These are phyloP conservation scores for Psophocarpus tetragonolobus DNA, from an alignment of 306 rosid species.

Conservation along the genomic window DNA sequence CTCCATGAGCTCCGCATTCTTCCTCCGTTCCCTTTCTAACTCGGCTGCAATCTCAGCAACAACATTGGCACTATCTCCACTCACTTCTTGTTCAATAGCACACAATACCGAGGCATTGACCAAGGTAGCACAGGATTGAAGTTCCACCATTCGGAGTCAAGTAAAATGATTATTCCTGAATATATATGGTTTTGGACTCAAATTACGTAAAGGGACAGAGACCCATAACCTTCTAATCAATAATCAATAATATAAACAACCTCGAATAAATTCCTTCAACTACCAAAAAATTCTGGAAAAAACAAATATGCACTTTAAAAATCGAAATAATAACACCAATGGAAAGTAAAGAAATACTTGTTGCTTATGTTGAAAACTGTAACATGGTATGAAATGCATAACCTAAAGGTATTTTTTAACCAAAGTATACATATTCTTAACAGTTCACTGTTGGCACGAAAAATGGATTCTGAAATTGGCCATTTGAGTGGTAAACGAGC, in stretches of 20 bases:
- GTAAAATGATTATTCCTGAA: conserved; percentile 1
- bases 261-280: conserved; percentile 22
- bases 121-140: conserved; percentile 60
- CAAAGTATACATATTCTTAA: neutral
- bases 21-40: conserved; percentile 73
- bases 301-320: neutral
- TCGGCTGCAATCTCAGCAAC: conserved; percentile 66
- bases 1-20: conserved; percentile 68
- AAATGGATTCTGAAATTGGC: conserved; percentile 22
- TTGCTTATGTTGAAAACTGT: conserved; percentile 8
- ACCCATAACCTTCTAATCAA: too few species aligned
- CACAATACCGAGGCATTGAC: conserved; percentile 58
- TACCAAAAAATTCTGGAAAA: conserved; percentile 3
- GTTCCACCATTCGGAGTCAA: conserved; percentile 56
- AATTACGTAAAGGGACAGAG: too few species aligned
- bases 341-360: conserved; percentile 10
- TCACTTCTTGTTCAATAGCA: conserved; percentile 60
- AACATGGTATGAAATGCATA: conserved; percentile 2
- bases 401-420: neutral
- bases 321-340: neutral
- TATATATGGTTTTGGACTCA: too few species aligned
- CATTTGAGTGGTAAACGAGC: neutral
- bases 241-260: neutral
- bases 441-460: conserved; percentile 4
- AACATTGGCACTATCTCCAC: conserved; percentile 47